Base-by-base conservation (phyloP, 2,329 filamentous ascomycete genomes). In the Diaporthe caulivora region DNA sequence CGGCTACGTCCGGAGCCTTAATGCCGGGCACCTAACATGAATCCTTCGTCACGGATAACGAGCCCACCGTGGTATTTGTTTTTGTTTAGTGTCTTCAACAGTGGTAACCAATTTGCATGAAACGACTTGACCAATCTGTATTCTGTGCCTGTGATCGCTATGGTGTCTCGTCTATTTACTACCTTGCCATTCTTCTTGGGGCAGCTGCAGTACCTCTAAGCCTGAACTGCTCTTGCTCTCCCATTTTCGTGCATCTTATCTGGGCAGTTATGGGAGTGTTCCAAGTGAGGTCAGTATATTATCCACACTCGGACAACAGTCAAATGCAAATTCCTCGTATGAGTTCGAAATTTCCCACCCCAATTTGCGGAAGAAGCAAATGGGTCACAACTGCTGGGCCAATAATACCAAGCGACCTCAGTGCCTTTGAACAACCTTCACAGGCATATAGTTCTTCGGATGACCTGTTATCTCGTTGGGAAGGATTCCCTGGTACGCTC, bases 381-480 rank as follows among this genome's bases (percentile, higher is more conserved):
- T 9, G 11, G 10, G 1, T 18, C 26, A 4, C 24, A 9, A 8
- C 37, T 37, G 4, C 13, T 0, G 5, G 9, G 9, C 11, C 13
- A 3, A 6, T 17, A 3, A 42, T 26, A 34, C 13, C 7, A 49
- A 1, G 34, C 8, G 6, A 49, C 13, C 11, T 53, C 31, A 67
- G 5, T 53, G 7, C n/a, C 72, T 67, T 17, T 70, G 72, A 26
- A 47, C 13, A 3, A 74, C 62, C n/a, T 24, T 60, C 1, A 67
- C 72, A 11, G 72, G 72, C 72, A 74, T 51, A 24, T 65, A 74
- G 1, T 67, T 42, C 44, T 68, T 74, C 17, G 60, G 69, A 18
- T 74, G 72, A 9, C 53, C 72, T 24, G 69, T 74, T 24, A 65
- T 29, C 26, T 74, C 69, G 1, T 49, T 58, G 29, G 72, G n/a